phyloP scores from a whole-genome alignment of 495 filamentous ascomycete species.

The Articulospora tetracladia region DNA sequence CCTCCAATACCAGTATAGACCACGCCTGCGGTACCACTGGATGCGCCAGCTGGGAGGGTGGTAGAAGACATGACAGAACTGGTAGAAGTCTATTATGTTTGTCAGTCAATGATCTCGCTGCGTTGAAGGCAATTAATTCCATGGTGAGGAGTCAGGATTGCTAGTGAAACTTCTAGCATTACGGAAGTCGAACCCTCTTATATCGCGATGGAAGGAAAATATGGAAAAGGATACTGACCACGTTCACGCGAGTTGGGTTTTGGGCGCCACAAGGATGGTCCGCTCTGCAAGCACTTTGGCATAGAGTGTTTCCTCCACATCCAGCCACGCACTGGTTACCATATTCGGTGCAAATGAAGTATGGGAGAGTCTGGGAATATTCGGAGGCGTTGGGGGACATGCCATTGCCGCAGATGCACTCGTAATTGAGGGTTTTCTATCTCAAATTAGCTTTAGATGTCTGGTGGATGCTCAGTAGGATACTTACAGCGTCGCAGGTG shows the following conservation, averaged over 20 bases:
- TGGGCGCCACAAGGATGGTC: slow-evolving; percentile 80
- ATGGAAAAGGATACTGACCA: slow-evolving; percentile 44
- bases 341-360: slow-evolving; percentile 72
- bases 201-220: too few relatives aligned
- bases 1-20: slow-evolving; percentile 49
- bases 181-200: too few relatives aligned
- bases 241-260: slow-evolving; percentile 59
- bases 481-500: slow-evolving; percentile 67
- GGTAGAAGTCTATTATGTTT: slow-evolving; percentile 56
- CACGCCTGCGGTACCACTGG: slow-evolving; percentile 29
- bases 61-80: slow-evolving; percentile 30
- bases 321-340: slow-evolving; percentile 63
- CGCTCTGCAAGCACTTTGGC: slow-evolving; percentile 59
- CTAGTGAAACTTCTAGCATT: too few relatives aligned
- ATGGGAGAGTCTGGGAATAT: slow-evolving; percentile 84
- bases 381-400: slow-evolving; percentile 70
- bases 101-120: slow-evolving; percentile 40
- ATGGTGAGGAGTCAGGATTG: too few relatives aligned
- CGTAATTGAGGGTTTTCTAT: slow-evolving; percentile 63
- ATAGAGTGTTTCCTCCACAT: slow-evolving; percentile 57
- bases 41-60: slow-evolving; percentile 31
- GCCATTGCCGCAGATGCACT: slow-evolving; percentile 74
- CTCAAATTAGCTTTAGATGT: slow-evolving; percentile 1
- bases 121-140: too few relatives aligned
- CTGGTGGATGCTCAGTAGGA: slow-evolving; percentile 7